phyloP scores from a whole-genome alignment of 208 protist genomes.

The Porcisia deanei region DNA sequence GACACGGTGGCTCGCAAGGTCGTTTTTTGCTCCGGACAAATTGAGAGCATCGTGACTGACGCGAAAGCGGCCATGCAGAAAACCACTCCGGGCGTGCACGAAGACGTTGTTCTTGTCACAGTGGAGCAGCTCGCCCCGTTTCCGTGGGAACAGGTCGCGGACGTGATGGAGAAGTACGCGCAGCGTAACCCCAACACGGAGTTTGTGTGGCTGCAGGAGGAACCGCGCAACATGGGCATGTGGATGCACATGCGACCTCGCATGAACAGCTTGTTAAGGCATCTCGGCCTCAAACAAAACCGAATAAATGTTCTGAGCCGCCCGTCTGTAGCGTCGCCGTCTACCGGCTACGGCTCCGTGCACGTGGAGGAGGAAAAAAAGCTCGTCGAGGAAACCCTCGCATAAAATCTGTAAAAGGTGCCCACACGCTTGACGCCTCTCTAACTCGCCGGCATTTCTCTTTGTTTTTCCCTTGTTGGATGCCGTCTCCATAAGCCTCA shows the following conservation, averaged over 20 bases:
- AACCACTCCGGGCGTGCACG: slow-evolving; percentile 41
- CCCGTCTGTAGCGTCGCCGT: slow-evolving; percentile 76
- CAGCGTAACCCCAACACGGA: slow-evolving; percentile 80
- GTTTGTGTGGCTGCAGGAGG: slow-evolving; percentile 97
- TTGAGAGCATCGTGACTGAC: slow-evolving; percentile 96
- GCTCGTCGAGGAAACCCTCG: slow-evolving; percentile 66
- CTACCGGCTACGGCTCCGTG: slow-evolving; percentile 88
- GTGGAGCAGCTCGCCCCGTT: slow-evolving; percentile 98
- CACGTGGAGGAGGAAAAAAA: slow-evolving; percentile 88
- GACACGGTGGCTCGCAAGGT: slow-evolving; percentile 84
- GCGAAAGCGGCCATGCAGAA: slow-evolving; percentile 59
- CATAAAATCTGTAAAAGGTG: slow-evolving; percentile 20
- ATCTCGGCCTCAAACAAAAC: slow-evolving; percentile 51
- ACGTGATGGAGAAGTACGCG: slow-evolving; percentile 89
- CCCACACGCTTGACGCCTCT: background rate
- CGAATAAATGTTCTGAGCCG: slow-evolving; percentile 78
- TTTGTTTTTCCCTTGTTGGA: background rate
- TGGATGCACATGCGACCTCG: slow-evolving; percentile 89
- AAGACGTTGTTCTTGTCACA: slow-evolving; percentile 93
- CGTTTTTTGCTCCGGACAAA: slow-evolving; percentile 98
- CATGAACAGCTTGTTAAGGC: slow-evolving; percentile 77
- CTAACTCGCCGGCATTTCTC: background rate
- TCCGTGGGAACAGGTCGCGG: slow-evolving; percentile 95
- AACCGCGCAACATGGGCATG: slow-evolving; percentile 98
- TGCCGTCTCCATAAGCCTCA: background rate